A percentile compares a stretch with the other conserved stretches of the same genome.
Conservation (phyloP, 2,329 filamentous ascomycete genomes). For the Capronia coronata region DNA sequence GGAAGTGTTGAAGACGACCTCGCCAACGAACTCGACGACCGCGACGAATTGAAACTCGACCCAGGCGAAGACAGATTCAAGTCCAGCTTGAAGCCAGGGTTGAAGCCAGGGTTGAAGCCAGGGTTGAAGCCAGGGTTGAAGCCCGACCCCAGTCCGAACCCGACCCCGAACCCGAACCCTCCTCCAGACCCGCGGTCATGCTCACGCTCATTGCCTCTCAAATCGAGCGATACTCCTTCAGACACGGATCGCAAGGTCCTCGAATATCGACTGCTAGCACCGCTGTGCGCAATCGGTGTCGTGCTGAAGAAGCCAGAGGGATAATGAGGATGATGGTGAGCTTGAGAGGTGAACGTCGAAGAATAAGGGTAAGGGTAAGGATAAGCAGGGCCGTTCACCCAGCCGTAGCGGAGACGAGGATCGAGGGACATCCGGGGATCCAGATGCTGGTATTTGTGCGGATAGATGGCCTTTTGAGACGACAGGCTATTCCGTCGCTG, state of each 20-base stretch:
- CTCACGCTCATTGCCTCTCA: too few relatives aligned
- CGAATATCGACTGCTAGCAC: conserved; percentile 13
- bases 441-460: neutral
- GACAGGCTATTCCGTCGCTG: conserved; percentile 21
- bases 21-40: neutral
- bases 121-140: too few relatives aligned
- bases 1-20: neutral
- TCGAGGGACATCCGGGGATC: neutral
- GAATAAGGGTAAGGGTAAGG: too few relatives aligned
- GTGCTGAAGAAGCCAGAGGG: neutral
- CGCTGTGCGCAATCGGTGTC: conserved; percentile 3
- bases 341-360: too few relatives aligned
- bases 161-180: neutral
- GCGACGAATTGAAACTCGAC: neutral
- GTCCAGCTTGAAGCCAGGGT: too few relatives aligned
- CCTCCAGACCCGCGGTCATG: neutral
- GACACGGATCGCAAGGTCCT: conserved; percentile 19
- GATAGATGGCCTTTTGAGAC: conserved; percentile 21
- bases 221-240: conserved; percentile 13
- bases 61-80: neutral
- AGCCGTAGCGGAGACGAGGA: conserved; percentile 8
- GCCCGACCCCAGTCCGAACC: neutral
- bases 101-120: too few relatives aligned
- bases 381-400: too few relatives aligned
- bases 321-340: neutral